Conservation (phyloP, 2,329 filamentous ascomycete genomes). For the Byssochlamys sp. region DNA sequence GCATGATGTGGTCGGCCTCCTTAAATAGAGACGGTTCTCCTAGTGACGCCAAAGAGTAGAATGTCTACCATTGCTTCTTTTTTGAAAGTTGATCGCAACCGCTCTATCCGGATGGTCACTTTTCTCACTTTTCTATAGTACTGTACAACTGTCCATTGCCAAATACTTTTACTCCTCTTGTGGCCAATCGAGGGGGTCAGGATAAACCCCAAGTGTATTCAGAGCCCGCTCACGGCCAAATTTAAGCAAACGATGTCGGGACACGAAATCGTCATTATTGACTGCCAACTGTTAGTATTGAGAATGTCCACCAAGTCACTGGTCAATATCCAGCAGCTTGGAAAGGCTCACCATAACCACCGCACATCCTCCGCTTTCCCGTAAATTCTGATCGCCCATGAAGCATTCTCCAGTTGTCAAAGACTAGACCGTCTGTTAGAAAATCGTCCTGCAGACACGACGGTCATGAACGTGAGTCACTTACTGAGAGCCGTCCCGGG, state of each 20-base stretch:
- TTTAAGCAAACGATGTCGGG: constrained; percentile 64
- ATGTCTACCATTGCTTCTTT: background rate
- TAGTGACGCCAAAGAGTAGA: no score
- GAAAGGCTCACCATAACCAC: constrained; percentile 64
- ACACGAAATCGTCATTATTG: constrained; percentile 71
- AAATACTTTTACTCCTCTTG: background rate
- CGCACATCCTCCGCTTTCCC: constrained; percentile 78
- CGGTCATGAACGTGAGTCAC: constrained; percentile 21
- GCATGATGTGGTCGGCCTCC: background rate
- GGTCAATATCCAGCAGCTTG: background rate
- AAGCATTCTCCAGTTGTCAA: constrained; percentile 91
- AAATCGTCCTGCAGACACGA: background rate
- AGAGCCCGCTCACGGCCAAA: constrained; percentile 35
- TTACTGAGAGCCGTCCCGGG: constrained; percentile 69
- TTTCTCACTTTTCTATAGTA: background rate
- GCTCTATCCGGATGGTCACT: background rate
- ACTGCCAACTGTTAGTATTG: constrained; percentile 40
- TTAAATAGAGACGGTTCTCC: background rate
- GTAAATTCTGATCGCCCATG: constrained; percentile 78
- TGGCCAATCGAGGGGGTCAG: background rate
- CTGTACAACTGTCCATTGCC: background rate
- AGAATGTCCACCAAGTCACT: constrained; percentile 4
- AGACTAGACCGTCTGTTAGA: constrained; percentile 47
- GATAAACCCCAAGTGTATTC: constrained; percentile 19
- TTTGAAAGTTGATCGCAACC: background rate